phyloP scores from a whole-genome alignment of 2,329 filamentous ascomycete species.

The Paradendryphiella salina region DNA sequence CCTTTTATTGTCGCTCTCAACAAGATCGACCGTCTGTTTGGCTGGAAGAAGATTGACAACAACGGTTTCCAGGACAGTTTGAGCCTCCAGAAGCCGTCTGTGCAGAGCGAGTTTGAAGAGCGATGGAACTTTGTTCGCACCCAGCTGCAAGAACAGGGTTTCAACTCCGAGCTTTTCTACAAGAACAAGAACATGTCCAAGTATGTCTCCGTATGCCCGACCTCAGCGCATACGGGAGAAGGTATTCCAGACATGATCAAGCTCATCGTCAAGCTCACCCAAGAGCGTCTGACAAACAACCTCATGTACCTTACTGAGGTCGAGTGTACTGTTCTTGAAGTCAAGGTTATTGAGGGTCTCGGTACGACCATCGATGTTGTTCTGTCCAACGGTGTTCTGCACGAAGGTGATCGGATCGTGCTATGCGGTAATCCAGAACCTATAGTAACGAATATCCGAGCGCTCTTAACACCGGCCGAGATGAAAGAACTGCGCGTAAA shows the following conservation, averaged over 20 bases:
- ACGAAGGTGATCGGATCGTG: conserved; percentile 92
- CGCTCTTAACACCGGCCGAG: conserved; percentile 87
- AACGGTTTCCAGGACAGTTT: conserved; percentile 96
- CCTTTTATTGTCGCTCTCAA: conserved; percentile 98
- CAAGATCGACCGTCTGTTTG: conserved; percentile 99
- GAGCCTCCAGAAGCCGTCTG: conserved; percentile 84
- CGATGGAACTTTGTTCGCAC: conserved; percentile 89
- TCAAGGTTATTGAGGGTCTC: conserved; percentile 98
- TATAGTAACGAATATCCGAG: conserved; percentile 93
- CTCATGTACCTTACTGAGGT: conserved; percentile 99
- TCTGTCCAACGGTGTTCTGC: conserved; percentile 90
- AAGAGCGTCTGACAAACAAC: conserved; percentile 95
- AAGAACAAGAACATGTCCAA: conserved; percentile 97
- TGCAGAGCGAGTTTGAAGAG: conserved; percentile 92
- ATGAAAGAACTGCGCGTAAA: conserved; percentile 95
- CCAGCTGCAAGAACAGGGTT: conserved; percentile 92
- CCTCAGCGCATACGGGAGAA: conserved; percentile 97
- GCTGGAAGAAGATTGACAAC: conserved; percentile 98
- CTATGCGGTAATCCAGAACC: conserved; percentile 95
- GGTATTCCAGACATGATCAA: conserved; percentile 99
- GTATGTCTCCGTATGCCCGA: conserved; percentile 93
- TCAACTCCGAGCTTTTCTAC: conserved; percentile 96
- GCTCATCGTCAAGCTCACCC: conserved; percentile 86
- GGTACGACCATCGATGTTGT: conserved; percentile 99
- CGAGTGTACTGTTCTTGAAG: conserved; percentile 95